phyloP scores from a whole-genome alignment of 2,329 filamentous ascomycete species.

The Pestalotiopsis fici region DNA sequence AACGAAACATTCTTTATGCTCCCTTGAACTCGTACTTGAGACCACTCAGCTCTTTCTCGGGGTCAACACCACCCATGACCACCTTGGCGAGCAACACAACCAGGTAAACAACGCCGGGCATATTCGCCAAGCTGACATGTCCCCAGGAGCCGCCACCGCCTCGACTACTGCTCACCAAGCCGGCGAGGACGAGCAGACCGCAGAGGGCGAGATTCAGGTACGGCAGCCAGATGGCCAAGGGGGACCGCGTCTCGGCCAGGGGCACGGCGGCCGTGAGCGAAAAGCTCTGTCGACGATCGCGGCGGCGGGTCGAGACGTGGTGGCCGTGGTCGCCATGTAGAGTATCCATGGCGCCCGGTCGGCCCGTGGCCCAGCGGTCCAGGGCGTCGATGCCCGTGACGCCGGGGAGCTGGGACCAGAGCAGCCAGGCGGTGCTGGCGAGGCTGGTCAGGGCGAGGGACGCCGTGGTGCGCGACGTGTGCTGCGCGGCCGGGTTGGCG shows the following conservation, averaged over 20 bases:
- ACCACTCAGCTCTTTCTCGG: constrained; percentile 61
- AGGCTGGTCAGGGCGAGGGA: constrained; percentile 66
- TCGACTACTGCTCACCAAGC: constrained; percentile 27
- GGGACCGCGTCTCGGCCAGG: constrained; percentile 28
- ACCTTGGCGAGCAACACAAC: constrained; percentile 63
- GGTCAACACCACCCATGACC: constrained; percentile 69
- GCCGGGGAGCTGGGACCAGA: constrained; percentile 56
- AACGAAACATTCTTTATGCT: constrained; percentile 42
- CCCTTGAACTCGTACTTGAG: constrained; percentile 70
- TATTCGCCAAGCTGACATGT: constrained; percentile 45
- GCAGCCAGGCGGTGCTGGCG: constrained; percentile 60
- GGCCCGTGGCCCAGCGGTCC: constrained; percentile 42
- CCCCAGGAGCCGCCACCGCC: constrained; percentile 18
- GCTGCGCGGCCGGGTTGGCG: constrained; percentile 30
- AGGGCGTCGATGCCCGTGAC: constrained; percentile 53
- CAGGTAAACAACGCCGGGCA: constrained; percentile 60
- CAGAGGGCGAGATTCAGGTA: constrained; percentile 62
- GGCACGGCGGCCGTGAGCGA: not conserved
- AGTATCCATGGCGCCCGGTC: not conserved
- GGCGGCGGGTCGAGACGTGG: not conserved
- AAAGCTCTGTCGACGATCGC: constrained; percentile 5
- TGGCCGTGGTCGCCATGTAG: not conserved
- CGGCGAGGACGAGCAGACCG: constrained; percentile 49
- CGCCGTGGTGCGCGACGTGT: constrained; percentile 39
- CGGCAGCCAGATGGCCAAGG: constrained; percentile 61